These are phyloP conservation scores for Harringtonia aguacate DNA, from an alignment of 2,329 filamentous ascomycete species.

Conservation along the genomic window DNA sequence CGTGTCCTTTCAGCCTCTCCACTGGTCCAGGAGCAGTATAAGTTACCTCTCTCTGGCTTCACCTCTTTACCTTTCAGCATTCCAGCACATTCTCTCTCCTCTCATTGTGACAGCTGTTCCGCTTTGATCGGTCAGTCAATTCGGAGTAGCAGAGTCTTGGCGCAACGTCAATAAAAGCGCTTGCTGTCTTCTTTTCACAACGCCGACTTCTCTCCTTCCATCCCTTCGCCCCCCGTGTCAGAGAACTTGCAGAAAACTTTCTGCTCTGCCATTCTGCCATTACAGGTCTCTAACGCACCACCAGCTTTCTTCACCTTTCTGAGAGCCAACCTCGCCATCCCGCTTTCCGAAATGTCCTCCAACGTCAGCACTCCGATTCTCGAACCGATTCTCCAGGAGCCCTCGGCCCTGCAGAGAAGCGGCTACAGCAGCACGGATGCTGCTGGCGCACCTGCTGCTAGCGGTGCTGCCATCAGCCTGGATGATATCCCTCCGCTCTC, in stretches of 20 bases:
- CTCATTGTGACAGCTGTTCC: not conserved
- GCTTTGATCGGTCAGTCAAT: not conserved
- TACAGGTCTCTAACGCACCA: conserved; percentile 7
- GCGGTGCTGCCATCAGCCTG: conserved; percentile 17
- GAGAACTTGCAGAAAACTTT: no score
- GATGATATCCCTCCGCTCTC: conserved; percentile 53
- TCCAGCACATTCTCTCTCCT: not conserved
- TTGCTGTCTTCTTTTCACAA: no score
- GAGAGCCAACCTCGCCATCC: conserved; percentile 67
- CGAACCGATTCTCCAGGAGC: conserved; percentile 30
- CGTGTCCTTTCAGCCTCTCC: no score
- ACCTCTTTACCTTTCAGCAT: no score
- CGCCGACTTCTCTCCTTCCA: no score
- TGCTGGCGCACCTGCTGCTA: conserved; percentile 22
- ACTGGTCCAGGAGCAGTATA: no score
- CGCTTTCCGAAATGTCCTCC: conserved; percentile 48
- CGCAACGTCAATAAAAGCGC: not conserved
- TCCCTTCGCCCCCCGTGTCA: no score
- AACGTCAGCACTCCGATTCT: conserved; percentile 54
- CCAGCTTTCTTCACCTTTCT: conserved; percentile 76
- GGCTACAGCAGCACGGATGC: conserved; percentile 2
- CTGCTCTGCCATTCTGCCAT: not conserved
- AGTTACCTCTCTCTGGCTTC: no score
- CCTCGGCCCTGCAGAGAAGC: not conserved
- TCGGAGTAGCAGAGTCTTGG: not conserved